A percentile compares a stretch with the other conserved stretches of the same genome.
phyloP scores from a whole-genome alignment of 768 basidiomycete species.

The Exidia glandulosa region DNA sequence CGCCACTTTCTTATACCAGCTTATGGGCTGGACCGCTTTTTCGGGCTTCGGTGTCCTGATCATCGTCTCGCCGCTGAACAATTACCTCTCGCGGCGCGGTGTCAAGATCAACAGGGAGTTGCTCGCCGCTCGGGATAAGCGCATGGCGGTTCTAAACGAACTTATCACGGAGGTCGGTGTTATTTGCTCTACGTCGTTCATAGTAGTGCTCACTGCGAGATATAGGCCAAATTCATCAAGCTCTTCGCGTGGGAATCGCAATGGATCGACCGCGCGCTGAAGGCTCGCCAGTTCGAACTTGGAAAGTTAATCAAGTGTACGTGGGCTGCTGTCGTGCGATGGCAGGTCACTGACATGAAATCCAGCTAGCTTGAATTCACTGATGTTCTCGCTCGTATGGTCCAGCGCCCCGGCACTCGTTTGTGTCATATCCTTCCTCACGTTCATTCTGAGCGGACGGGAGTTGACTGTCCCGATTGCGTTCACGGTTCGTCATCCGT shows the following conservation, averaged over 20 bases:
- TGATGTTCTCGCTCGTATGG: constrained; percentile 68
- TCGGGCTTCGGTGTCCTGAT: constrained; percentile 61
- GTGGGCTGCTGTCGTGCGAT: constrained; percentile 1
- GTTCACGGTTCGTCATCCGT: constrained; percentile 51
- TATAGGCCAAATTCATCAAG: constrained; percentile 63
- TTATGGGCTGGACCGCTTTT: constrained; percentile 17
- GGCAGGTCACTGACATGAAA: not conserved
- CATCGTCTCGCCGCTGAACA: constrained; percentile 63
- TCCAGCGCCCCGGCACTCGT: constrained; percentile 66
- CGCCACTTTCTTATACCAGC: constrained; percentile 67
- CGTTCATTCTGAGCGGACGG: constrained; percentile 60
- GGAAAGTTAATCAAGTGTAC: constrained; percentile 60
- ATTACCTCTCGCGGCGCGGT: constrained; percentile 46
- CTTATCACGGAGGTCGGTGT: constrained; percentile 50
- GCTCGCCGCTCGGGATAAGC: constrained; percentile 53
- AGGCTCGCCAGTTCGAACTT: constrained; percentile 37
- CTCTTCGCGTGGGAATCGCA: constrained; percentile 75
- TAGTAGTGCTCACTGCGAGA: not conserved
- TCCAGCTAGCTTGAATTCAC: constrained; percentile 56
- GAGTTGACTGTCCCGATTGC: constrained; percentile 69
- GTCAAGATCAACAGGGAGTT: constrained; percentile 51
- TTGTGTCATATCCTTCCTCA: constrained; percentile 69
- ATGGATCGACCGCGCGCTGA: constrained; percentile 58
- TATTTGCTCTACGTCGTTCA: not conserved
- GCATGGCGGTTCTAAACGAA: constrained; percentile 71